These are phyloP conservation scores for Amaranthus tricolor DNA, from an alignment of 179 eudicot species.

Conservation along the genomic window DNA sequence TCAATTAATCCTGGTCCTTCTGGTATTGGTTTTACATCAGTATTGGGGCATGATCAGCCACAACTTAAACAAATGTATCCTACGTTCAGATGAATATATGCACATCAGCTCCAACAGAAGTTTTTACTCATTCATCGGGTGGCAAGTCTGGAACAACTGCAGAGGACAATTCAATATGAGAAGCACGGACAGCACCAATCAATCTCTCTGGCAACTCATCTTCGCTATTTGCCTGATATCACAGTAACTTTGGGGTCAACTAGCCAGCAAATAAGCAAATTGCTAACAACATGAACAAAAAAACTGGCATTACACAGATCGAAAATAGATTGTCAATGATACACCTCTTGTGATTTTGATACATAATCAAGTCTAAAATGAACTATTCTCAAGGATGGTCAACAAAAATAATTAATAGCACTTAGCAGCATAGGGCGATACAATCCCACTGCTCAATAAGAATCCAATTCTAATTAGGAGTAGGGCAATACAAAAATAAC, in stretches of 20 bases:
- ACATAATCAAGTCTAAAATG: background rate
- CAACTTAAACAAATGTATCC: constrained; percentile 1
- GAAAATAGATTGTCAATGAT: background rate
- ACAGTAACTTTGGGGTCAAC: constrained; percentile 9
- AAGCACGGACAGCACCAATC: constrained; percentile 88
- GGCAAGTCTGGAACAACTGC: constrained; percentile 69
- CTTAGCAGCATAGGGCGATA: background rate
- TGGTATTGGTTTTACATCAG: constrained; percentile 19
- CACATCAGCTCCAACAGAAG: background rate
- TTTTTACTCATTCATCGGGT: constrained; percentile 26
- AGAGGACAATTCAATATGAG: constrained; percentile 86
- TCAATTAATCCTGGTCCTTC: constrained; percentile 5
- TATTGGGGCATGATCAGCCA: constrained; percentile 6
- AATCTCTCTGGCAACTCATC: constrained; percentile 95
- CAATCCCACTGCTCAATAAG: background rate
- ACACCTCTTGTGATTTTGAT: background rate
- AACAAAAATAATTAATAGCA: no score
- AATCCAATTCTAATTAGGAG: background rate
- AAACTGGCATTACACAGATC: background rate
- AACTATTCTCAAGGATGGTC: no score
- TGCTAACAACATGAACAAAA: background rate
- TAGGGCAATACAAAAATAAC: background rate
- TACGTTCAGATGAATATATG: constrained; percentile 19
- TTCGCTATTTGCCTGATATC: constrained; percentile 61
- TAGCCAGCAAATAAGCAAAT: constrained; percentile 2